These are phyloP conservation scores for Notholithocarpus densiflorus DNA, from an alignment of 306 rosid species.

Conservation along the genomic window DNA sequence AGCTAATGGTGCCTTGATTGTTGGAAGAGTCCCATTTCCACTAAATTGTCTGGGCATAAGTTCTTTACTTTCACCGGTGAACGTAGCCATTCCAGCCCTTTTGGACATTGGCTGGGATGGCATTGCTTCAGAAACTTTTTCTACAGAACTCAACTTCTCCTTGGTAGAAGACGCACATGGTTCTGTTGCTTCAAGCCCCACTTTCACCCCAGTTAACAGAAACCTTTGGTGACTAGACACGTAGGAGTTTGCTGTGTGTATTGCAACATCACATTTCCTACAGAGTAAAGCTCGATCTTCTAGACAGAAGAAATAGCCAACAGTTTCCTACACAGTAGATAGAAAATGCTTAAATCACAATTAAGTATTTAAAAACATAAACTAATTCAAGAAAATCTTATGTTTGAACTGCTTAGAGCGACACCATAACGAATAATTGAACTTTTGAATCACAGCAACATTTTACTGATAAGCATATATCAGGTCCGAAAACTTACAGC, in stretches of 20 bases:
- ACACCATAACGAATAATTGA: too few relatives aligned
- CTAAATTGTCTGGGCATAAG: constrained; percentile 28
- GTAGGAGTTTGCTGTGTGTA: constrained; percentile 56
- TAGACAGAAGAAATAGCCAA: constrained; percentile 80
- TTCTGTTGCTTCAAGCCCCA: constrained; percentile 48
- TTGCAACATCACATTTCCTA: constrained; percentile 69
- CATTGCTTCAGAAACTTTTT: constrained; percentile 37
- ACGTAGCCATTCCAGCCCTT: constrained; percentile 30
- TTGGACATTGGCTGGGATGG: constrained; percentile 27
- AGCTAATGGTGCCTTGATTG: constrained; percentile 35
- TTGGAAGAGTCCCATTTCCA: constrained; percentile 39
- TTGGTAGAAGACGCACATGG: constrained; percentile 42
- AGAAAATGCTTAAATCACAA: too few relatives aligned
- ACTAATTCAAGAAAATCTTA: too few relatives aligned
- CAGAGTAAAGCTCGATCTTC: constrained; percentile 88
- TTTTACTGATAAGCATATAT: too few relatives aligned
- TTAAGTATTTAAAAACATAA: too few relatives aligned
- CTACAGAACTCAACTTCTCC: constrained; percentile 40
- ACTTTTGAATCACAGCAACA: too few relatives aligned
- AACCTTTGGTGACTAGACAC: constrained; percentile 62
- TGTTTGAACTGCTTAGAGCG: too few relatives aligned
- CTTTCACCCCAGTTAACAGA: constrained; percentile 63
- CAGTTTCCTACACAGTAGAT: constrained; percentile 41
- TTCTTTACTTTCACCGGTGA: constrained; percentile 36
- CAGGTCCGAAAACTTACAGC: too few relatives aligned